phyloP scores from a whole-genome alignment of 139 green algal genomes.

The Chlamydomonas schloesseri region DNA sequence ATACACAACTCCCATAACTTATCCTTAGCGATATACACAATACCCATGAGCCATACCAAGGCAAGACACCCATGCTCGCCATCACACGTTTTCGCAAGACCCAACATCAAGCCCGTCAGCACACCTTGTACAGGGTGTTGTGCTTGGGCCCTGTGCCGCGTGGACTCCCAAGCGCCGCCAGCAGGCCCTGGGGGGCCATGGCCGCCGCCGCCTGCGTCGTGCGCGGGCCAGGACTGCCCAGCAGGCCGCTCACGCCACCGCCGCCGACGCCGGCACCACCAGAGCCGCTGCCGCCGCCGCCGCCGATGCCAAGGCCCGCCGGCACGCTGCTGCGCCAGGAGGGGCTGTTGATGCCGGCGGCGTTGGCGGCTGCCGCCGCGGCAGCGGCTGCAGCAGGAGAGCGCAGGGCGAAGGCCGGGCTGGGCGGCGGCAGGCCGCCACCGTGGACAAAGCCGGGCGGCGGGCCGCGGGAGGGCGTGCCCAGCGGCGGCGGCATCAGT shows the following conservation, averaged over 20 bases:
- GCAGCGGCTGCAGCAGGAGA: neutral
- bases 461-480: neutral
- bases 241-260: neutral
- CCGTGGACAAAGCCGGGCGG: neutral
- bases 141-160: constrained; percentile 23
- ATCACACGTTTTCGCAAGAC: too few relatives aligned
- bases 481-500: neutral
- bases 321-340: too few relatives aligned
- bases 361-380: too few relatives aligned
- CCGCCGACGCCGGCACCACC: too few relatives aligned
- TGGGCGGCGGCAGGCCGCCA: neutral
- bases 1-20: too few relatives aligned
- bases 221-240: constrained; percentile 7
- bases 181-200: constrained; percentile 29
- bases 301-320: too few relatives aligned
- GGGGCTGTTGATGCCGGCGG: too few relatives aligned
- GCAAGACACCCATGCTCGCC: too few relatives aligned
- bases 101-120: neutral
- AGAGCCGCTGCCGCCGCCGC: too few relatives aligned
- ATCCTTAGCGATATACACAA: too few relatives aligned
- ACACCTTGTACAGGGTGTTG: constrained; percentile 67
- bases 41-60: too few relatives aligned
- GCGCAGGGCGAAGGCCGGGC: neutral
- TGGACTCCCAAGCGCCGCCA: constrained; percentile 25
- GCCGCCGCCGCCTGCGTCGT: constrained; percentile 29